phyloP scores from a whole-genome alignment of 768 basidiomycete species.

The Pulveroboletus sp. region DNA sequence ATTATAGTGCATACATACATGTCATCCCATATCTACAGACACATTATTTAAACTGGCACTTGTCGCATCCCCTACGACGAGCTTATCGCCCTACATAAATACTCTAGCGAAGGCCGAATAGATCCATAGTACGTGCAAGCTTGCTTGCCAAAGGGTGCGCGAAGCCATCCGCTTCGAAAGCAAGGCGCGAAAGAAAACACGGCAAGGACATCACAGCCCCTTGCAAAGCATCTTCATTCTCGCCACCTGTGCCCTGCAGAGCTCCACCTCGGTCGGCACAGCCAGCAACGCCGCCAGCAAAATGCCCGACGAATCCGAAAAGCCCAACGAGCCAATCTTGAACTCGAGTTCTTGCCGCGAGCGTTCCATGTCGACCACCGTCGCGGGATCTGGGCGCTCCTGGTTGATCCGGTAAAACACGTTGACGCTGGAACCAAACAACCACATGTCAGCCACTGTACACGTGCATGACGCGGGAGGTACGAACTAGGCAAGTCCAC shows the following conservation, averaged over 20 bases:
- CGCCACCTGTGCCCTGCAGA: constrained; percentile 71
- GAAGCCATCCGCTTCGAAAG: too few species aligned
- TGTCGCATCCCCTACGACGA: neutral
- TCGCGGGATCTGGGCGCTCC: constrained; percentile 50
- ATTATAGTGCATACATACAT: constrained; percentile 1
- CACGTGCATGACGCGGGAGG: neutral
- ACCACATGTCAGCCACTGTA: neutral
- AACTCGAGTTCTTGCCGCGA: constrained; percentile 80
- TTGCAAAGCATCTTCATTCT: constrained; percentile 72
- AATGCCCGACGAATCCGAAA: constrained; percentile 78
- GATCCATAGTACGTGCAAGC: too few species aligned
- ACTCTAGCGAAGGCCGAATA: too few species aligned
- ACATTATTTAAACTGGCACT: too few species aligned
- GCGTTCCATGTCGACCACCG: constrained; percentile 51
- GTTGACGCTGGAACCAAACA: constrained; percentile 60
- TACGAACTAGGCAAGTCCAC: constrained; percentile 85
- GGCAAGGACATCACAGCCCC: constrained; percentile 40
- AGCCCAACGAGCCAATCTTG: constrained; percentile 86
- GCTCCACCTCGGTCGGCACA: constrained; percentile 55
- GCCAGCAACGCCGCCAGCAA: constrained; percentile 40
- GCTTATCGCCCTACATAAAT: neutral
- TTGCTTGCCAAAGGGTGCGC: too few species aligned
- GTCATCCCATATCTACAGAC: too few species aligned
- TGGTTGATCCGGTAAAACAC: constrained; percentile 84
- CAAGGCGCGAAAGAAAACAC: too few species aligned